Evolutionary conservation across 148 eudicot species (phyloP).

Genomic region (Silene conica): DNA sequence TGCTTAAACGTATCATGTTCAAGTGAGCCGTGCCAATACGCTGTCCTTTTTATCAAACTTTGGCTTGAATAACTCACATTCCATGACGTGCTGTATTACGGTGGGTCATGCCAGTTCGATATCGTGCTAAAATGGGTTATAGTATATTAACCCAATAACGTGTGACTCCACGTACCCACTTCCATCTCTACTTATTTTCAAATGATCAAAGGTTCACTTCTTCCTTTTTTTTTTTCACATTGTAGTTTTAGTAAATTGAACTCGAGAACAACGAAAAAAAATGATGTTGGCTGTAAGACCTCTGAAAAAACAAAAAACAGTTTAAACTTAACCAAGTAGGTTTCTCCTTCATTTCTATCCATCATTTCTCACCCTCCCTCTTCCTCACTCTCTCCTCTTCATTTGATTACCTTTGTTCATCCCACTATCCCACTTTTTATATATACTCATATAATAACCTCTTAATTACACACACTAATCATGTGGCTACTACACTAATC

Average conservation of each 20-base stretch:
- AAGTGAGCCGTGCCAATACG: no score
- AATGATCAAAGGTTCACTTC: no score
- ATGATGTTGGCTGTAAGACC: not conserved
- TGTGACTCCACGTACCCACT: no score
- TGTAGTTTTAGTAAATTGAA: not conserved
- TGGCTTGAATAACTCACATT: no score
- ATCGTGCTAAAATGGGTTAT: no score
- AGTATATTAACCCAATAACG: no score
- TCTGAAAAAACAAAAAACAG: not conserved
- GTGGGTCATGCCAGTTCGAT: no score
- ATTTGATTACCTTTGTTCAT: not conserved
- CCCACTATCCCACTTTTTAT: not conserved
- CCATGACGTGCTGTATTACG: no score
- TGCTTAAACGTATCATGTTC: no score
- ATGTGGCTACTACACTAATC: not conserved
- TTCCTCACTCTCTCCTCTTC: not conserved
- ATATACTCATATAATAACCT: not conserved
- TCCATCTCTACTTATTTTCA: no score
- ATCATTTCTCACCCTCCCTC: not conserved
- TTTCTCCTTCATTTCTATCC: not conserved
- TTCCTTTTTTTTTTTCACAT: not conserved
- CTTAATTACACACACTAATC: slow-evolving; percentile 19
- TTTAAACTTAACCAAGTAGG: not conserved
- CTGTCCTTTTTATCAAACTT: no score
- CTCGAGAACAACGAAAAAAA: not conserved